A percentile compares a stretch with the other conserved stretches of the same genome.
Conservation (phyloP, 345 rosid species). For the Bruguiera parviflora region DNA sequence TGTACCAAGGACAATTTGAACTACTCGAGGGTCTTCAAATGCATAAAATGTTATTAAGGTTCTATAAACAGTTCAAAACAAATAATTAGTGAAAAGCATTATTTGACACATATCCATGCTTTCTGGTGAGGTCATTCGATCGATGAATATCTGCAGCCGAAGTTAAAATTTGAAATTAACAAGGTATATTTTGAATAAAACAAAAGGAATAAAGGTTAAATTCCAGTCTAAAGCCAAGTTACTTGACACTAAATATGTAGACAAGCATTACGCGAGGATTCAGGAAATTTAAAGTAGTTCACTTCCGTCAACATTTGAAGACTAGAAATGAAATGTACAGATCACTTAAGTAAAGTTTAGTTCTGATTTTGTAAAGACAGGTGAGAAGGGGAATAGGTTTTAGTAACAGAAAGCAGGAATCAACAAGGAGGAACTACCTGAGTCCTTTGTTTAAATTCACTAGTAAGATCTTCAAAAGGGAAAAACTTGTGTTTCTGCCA, state of each 20-base stretch:
- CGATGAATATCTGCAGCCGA: conserved; percentile 79
- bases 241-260: neutral
- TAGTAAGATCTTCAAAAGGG: conserved; percentile 95
- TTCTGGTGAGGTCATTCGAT: conserved; percentile 80
- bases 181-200: neutral
- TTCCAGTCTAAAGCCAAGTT: neutral
- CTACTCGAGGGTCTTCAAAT: neutral
- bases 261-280: neutral
- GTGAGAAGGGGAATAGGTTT: no score
- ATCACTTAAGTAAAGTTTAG: no score
- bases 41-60: neutral
- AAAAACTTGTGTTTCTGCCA: conserved; percentile 89
- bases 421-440: conserved; percentile 44
- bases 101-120: conserved; percentile 57
- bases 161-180: conserved; percentile 10
- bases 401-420: no score
- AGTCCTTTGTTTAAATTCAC: conserved; percentile 82
- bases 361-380: no score
- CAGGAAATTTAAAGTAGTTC: neutral
- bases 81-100: neutral
- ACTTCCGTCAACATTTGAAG: no score
- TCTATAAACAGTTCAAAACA: neutral
- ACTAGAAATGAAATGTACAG: no score
- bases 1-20: neutral
- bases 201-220: neutral